Base-by-base conservation (phyloP, 805 yeast species). In the Ogataea nitratoaversa region DNA sequence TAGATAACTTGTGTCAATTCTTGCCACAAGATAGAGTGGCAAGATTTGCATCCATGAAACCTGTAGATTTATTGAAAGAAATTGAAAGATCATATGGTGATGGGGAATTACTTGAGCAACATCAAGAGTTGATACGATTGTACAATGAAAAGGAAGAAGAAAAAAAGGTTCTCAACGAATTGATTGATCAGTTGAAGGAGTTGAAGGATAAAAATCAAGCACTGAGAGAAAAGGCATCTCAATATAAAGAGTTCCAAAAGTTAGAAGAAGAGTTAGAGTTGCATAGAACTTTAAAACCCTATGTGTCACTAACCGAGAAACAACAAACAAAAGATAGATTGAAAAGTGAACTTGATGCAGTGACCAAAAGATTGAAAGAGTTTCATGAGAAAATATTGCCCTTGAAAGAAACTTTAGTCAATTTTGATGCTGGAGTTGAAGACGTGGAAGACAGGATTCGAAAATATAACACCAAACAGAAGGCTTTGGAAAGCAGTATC, bases 11-110 rank as follows among this genome's bases (percentile, higher is more conserved):
- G 36, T 90, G 98, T 56, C 97, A 91, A 57, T 93, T 93, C 55
- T 66, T 93, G 40, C 96, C 99, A 0, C 99, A 93, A 58, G 98
- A 91, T 53, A 72, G 95, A 44, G 98, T 93, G 6, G 91, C 95
- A 2, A 88, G 86, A 48, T 93, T 93, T 67, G 95, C 97, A 0
- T 76, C 82, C 3, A 65, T 87, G 48, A 74, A 84, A 22, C 85
- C 95, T 1, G 89, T 84, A 46, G 78, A 79, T 44, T 65, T 91
- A 8, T 67, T 93, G 11, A 53, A 68, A 19, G 95, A 87, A 52
- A 86, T 95, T 1, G 87, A 89, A 54, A 66, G 91, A 43, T 88
- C 96, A 1, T 75, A 88, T 24, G 86, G 84, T 5, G 68, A 75
- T 37, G 75, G 82, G 3, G 69, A 74, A 29, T 63, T 90, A 48